Evolutionary conservation across 2,329 filamentous ascomycete genomes (phyloP).

Genomic region (Pseudogymnoascus destructans): DNA sequence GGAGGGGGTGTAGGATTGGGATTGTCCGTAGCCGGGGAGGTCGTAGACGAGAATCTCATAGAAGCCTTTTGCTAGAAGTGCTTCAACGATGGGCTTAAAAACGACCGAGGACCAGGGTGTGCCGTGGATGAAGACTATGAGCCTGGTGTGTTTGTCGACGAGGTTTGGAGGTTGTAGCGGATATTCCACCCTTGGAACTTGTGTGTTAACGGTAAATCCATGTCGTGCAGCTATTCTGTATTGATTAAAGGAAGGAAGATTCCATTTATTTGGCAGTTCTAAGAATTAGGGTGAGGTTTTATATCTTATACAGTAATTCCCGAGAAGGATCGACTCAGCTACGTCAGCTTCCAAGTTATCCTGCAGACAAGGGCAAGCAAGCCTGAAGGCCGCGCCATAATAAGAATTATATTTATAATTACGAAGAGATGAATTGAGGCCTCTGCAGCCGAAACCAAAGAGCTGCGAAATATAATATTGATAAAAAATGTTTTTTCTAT

Average conservation of each 20-base stretch:
- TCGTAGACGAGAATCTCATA: neutral
- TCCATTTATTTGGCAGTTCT: neutral
- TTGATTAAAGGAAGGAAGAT: neutral
- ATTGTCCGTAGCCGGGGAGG: neutral
- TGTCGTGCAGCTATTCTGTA: neutral
- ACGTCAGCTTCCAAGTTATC: neutral
- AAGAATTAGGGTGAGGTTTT: neutral
- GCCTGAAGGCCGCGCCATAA: neutral
- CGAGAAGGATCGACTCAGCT: neutral
- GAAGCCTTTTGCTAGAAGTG: neutral
- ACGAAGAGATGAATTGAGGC: neutral
- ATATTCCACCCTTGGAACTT: neutral
- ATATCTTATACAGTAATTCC: neutral
- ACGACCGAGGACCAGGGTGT: neutral
- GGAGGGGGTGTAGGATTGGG: neutral
- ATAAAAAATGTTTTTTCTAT: neutral
- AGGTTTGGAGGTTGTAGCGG: neutral
- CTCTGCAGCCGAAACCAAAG: neutral
- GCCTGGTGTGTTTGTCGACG: neutral
- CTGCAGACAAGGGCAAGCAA: neutral
- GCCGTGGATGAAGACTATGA: neutral
- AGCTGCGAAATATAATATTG: neutral
- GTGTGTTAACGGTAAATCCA: neutral
- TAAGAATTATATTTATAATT: neutral
- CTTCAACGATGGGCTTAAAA: neutral